Base-by-base conservation (phyloP, 73 alveolate genomes). In the Blepharisma stoltei region DNA sequence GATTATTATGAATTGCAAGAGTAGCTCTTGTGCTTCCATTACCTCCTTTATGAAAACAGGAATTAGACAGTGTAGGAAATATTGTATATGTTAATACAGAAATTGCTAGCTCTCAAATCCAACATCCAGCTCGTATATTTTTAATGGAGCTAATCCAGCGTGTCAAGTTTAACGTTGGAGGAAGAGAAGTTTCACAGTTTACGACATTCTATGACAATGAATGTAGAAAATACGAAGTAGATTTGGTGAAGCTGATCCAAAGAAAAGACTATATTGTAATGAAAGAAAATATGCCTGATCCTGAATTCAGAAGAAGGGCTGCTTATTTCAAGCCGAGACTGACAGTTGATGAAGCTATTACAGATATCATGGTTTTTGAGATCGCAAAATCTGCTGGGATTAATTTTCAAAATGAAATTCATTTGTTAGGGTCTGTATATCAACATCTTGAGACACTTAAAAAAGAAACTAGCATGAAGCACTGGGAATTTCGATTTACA, bases 1-100 rank as follows among this genome's bases (percentile, higher is more conserved):
- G n/a, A 11, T 69, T 69, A 14, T 9, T 69, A 7, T 69, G 79
- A 53, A 46, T 69, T 43, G 79, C 65, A 1, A 69, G 79, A 43
- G 65, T 43, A 5, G 69, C 46, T 69, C n/a, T 69, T 14, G 79
- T 46, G 5, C 60, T 69, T 1, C 79, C 79, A 7, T 14, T 69
- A 9, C 79, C 79, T 23, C 79, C 79, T 37, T 4, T 69, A 7
- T 69, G 79, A 53, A 25, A 43, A 38, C 25, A 9, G 11, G 73
- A 60, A 38, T 18, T 60, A 8, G 45, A 60, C 45, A 38, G 18
- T 8, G n/a, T 60, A n/a, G 46, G 46, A 18, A 9, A n/a, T 14
- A 60, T 14, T 14, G 73, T 60, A 1, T 60, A 20, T 38, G 5
- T 60, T 9, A 60, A 60, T 25, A 14, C 73, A 20, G 73, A 60